phyloP scores from a whole-genome alignment of 1,284 basidiomycete species.

The Phylloporus sp. region DNA sequence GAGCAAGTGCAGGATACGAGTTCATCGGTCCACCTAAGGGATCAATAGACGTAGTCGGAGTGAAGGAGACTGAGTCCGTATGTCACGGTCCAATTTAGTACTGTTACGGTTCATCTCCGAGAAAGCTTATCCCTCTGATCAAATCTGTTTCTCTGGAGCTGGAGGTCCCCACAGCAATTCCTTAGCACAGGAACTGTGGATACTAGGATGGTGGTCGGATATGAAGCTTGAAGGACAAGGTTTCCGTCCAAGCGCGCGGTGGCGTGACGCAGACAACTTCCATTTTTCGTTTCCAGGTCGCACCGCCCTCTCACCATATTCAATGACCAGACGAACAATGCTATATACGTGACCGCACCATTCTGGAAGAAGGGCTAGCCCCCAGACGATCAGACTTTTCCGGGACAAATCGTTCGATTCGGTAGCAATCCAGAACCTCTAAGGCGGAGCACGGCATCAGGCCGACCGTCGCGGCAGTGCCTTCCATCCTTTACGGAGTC shows the following conservation, averaged over 20 bases:
- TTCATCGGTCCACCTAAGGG: background rate
- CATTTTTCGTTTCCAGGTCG: slow-evolving; percentile 18
- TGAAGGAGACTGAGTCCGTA: slow-evolving; percentile 1
- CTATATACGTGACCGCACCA: background rate
- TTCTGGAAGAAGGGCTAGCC: background rate
- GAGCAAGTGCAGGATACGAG: background rate
- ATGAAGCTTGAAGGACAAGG: slow-evolving; percentile 11
- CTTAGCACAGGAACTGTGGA: slow-evolving; percentile 17
- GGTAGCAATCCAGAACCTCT: slow-evolving; percentile 6
- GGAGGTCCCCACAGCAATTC: slow-evolving; percentile 12
- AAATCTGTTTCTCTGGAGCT: background rate
- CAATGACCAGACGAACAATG: slow-evolving; percentile 6
- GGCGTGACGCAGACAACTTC: slow-evolving; percentile 20
- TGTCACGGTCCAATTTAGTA: too few species aligned
- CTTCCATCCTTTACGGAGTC: slow-evolving; percentile 72
- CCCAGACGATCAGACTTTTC: background rate
- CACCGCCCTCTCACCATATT: slow-evolving; percentile 15
- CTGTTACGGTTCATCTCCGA: slow-evolving; percentile 25
- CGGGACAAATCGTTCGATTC: slow-evolving; percentile 9
- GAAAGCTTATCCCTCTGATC: slow-evolving; percentile 1
- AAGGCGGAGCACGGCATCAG: slow-evolving; percentile 17
- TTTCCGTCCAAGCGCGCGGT: background rate
- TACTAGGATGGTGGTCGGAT: slow-evolving; percentile 6
- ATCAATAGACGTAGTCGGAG: background rate
- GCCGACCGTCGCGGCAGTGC: slow-evolving; percentile 49